Base-by-base conservation (phyloP, 2,329 filamentous ascomycete genomes). In the Trichoderma harzianum region DNA sequence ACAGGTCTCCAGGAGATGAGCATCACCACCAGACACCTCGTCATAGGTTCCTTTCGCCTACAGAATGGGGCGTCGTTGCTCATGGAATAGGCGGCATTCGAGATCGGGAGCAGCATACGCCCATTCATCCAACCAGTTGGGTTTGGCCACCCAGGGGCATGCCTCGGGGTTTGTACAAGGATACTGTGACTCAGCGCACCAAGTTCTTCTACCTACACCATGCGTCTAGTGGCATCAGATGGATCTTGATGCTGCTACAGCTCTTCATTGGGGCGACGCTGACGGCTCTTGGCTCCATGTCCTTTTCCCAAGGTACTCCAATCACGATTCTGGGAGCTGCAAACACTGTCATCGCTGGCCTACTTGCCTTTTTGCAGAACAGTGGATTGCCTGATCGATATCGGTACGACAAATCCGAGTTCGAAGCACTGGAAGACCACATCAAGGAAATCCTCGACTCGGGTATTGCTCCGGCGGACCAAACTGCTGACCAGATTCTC, bases 371-470 rank as follows among this genome's bases (percentile, higher is more conserved):
- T 18, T 75, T 88, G 71, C 85, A 87, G 77, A 88, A 88, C 75
- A 87, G 85, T 72, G 86, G 86, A 1, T 76, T 88, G 21, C 86
- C 86, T 3, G 84, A 87, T 72, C 79, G 86, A 8, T 87, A 87
- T 74, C 82, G 85, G 32, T 83, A 83, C 64, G 82, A 88, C 75
- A 83, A 83, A 74, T 81, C 83, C 32, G 84, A 87, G 75, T 87
- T 87, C 75, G 80, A 81, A 67, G 81, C 83, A 51, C 79, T 87
- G 32, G 85, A 87, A 74, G 84, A 87, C 72, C 81, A 84, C 74
- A 81, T 88, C 75, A 85, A 85, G 75, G 82, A 84, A 72, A 78
- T 88, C 5, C 81, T 88, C 47, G 83, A 87, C 73, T 85, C 83
- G 2, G 80, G 82, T 43, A 81, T 88, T 28, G 82, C 85, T 24